Percentiles rank a stretch among this genome's conserved stretches.
phyloP scores from a whole-genome alignment of 306 rosid genomes.

The Ormosia semicastrata region DNA sequence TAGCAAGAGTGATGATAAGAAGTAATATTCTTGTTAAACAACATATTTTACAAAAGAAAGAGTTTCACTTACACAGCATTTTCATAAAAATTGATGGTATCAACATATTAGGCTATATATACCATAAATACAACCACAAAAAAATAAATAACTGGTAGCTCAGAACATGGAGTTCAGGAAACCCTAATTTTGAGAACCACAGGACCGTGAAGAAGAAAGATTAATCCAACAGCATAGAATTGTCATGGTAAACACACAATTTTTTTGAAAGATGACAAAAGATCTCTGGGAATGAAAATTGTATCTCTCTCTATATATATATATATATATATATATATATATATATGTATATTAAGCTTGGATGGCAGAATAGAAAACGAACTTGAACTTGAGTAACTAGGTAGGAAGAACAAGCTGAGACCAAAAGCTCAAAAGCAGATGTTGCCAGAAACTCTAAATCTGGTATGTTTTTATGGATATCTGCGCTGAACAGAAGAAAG shows the following conservation, averaged over 20 bases:
- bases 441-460: slow-evolving; percentile 43
- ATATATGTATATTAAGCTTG: background rate
- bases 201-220: background rate
- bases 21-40: no score
- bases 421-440: slow-evolving; percentile 2
- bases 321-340: no score
- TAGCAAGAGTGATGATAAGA: background rate
- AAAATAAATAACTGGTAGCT: background rate
- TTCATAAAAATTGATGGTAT: background rate
- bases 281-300: background rate
- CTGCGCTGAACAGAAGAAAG: slow-evolving; percentile 22
- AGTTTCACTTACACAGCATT: background rate
- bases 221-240: background rate
- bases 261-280: background rate
- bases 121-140: background rate
- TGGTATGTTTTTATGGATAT: slow-evolving; percentile 24
- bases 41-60: no score
- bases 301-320: background rate
- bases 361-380: background rate
- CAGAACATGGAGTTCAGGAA: background rate
- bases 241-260: background rate
- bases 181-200: slow-evolving; percentile 18
- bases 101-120: background rate
- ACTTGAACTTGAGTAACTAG: background rate
- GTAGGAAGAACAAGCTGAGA: background rate